Percentiles rank a stretch among this genome's conserved stretches.
Conservation (phyloP, 2,329 filamentous ascomycete species). For the Aureobasidium sp. region DNA sequence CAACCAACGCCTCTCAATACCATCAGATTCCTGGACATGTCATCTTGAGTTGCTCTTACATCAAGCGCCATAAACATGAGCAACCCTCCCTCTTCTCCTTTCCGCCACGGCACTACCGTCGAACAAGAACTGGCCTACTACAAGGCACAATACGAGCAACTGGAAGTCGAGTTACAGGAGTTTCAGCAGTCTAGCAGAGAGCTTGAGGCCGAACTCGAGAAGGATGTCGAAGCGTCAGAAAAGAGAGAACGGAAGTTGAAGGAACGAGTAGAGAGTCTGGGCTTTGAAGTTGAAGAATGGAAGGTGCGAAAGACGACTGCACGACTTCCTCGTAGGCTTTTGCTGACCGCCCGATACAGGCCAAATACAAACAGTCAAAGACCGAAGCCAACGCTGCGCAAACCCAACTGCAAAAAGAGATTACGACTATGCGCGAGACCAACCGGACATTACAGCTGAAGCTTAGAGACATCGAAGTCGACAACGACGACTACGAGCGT, state of each 20-base stretch:
- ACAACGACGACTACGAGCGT: constrained; percentile 96
- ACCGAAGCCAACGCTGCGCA: constrained; percentile 78
- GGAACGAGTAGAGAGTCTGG: constrained; percentile 76
- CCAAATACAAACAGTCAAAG: constrained; percentile 95
- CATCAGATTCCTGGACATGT: neutral
- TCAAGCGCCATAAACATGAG: constrained; percentile 11
- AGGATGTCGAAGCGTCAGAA: constrained; percentile 91
- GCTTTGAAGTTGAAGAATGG: constrained; percentile 95
- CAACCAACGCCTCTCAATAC: neutral
- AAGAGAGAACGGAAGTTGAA: constrained; percentile 80
- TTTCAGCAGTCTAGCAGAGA: constrained; percentile 93
- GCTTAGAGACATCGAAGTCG: constrained; percentile 90
- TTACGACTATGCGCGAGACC: constrained; percentile 79
- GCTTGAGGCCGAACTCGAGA: constrained; percentile 88
- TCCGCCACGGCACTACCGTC: constrained; percentile 32
- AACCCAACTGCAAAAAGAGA: constrained; percentile 85
- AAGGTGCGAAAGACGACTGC: constrained; percentile 63
- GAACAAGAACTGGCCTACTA: constrained; percentile 87
- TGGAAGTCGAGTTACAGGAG: constrained; percentile 85
- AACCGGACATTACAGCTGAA: constrained; percentile 76
- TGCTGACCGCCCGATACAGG: constrained; percentile 43
- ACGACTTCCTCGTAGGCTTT: neutral
- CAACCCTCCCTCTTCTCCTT: constrained; percentile 31
- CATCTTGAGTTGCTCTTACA: neutral
- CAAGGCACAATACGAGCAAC: constrained; percentile 88